A percentile compares a stretch with the other conserved stretches of the same genome.
Conservation (phyloP, 2,329 filamentous ascomycete species). For the Pseudocercospora pini-densiflorae region DNA sequence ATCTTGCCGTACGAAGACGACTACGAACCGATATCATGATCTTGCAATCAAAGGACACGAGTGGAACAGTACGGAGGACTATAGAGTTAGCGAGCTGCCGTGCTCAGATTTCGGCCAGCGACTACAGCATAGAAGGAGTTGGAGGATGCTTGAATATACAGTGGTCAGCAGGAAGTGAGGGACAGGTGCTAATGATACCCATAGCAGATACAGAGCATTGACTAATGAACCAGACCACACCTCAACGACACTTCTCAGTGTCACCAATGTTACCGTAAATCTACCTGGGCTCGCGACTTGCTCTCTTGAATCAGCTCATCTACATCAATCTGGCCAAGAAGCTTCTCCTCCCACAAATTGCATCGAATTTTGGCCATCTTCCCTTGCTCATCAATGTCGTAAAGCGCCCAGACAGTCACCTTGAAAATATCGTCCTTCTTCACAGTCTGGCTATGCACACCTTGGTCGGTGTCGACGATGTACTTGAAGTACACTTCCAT, state of each 20-base stretch:
- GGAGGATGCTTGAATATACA: not conserved
- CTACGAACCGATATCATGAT: constrained; percentile 71
- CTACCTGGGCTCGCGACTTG: constrained; percentile 16
- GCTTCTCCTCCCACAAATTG: constrained; percentile 21
- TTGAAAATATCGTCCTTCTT: constrained; percentile 18
- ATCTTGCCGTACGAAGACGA: constrained; percentile 79
- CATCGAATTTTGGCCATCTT: constrained; percentile 19
- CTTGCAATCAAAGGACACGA: not conserved
- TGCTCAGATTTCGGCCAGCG: not conserved
- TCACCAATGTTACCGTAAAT: constrained; percentile 15
- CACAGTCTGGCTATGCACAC: constrained; percentile 15
- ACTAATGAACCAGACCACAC: constrained; percentile 4
- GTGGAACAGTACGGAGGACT: not conserved
- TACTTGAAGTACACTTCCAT: constrained; percentile 20
- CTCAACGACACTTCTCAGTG: not conserved
- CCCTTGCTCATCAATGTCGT: constrained; percentile 19
- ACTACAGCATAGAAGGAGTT: constrained; percentile 3
- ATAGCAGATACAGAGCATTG: constrained; percentile 18
- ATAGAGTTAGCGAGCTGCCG: not conserved
- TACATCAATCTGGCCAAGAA: constrained; percentile 19
- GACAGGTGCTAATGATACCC: constrained; percentile 20
- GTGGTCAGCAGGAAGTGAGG: not conserved
- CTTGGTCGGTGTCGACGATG: constrained; percentile 14
- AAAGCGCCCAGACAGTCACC: constrained; percentile 22
- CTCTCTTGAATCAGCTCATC: constrained; percentile 17